Evolutionary conservation across 2,329 filamentous ascomycete species (phyloP).

Genomic region (Pestalotiopsis sp.): DNA sequence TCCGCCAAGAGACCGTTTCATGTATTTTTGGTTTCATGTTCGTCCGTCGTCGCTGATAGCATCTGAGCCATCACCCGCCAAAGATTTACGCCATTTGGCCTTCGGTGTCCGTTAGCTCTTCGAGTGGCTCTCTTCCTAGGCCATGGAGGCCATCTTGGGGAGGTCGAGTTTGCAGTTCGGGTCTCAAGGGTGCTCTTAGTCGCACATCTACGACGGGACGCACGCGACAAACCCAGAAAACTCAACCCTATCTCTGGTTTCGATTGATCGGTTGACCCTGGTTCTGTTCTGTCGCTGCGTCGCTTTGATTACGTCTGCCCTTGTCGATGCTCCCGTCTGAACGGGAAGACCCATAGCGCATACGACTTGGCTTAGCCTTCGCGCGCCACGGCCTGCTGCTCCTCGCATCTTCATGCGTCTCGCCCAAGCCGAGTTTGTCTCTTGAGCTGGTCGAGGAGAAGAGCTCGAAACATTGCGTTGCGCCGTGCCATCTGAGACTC

Average conservation of each 20-base stretch:
- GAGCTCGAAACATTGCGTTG: neutral
- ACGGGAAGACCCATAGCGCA: neutral
- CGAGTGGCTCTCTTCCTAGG: neutral
- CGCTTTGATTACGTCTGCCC: neutral
- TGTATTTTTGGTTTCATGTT: slow-evolving; percentile 11
- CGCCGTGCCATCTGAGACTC: neutral
- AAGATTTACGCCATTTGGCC: neutral
- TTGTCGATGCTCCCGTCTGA: neutral
- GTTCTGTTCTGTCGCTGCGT: neutral
- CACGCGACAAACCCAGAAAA: neutral
- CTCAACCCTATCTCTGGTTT: slow-evolving; percentile 4
- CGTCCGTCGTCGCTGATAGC: neutral
- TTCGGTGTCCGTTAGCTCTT: neutral
- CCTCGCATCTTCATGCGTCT: neutral
- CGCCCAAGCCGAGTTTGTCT: slow-evolving; percentile 2
- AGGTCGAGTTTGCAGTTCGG: too few species aligned
- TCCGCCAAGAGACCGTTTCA: slow-evolving; percentile 9
- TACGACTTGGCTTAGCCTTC: neutral
- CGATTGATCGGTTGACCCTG: neutral
- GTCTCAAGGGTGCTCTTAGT: too few species aligned
- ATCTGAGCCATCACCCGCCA: neutral
- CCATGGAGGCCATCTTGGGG: neutral
- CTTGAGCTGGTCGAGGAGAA: slow-evolving; percentile 1
- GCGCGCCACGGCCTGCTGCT: neutral
- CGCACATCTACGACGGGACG: neutral